Conservation (phyloP, 2,329 filamentous ascomycete genomes). For the Botrytis squamosa region DNA sequence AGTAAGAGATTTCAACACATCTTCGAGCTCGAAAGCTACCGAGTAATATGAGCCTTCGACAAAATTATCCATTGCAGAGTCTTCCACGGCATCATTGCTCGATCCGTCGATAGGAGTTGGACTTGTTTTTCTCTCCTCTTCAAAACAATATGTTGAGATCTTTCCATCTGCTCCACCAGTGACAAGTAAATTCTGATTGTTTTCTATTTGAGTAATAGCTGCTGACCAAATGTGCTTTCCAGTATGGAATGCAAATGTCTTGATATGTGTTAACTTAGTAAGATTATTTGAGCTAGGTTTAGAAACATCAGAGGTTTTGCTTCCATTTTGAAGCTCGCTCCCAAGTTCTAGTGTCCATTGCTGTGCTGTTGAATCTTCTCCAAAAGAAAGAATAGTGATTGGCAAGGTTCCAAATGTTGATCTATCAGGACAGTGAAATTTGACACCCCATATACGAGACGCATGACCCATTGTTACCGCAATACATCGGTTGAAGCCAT, state of each 20-base stretch:
- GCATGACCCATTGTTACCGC: slow-evolving; percentile 80
- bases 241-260: slow-evolving; percentile 63
- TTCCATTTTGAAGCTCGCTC: background rate
- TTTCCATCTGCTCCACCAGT: slow-evolving; percentile 86
- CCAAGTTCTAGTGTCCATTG: slow-evolving; percentile 53
- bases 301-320: background rate
- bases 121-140: background rate
- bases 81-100: background rate
- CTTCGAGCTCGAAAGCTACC: slow-evolving; percentile 22
- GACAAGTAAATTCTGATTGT: slow-evolving; percentile 39
- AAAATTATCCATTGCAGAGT: background rate
- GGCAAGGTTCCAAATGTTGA: slow-evolving; percentile 17
- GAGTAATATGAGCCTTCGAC: background rate
- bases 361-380: slow-evolving; percentile 78
- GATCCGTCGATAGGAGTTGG: background rate
- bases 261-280: slow-evolving; percentile 49
- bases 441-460: slow-evolving; percentile 86
- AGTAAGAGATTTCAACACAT: slow-evolving; percentile 17
- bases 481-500: slow-evolving; percentile 49
- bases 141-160: slow-evolving; percentile 45
- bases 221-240: slow-evolving; percentile 93
- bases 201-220: slow-evolving; percentile 44
- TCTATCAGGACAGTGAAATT: slow-evolving; percentile 51
- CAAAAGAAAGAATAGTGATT: slow-evolving; percentile 69
- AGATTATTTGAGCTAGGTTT: background rate